A percentile compares a stretch with the other conserved stretches of the same genome.
These are phyloP conservation scores for Echites panduratus DNA, from an alignment of 257 asterid genomes.

Conservation along the genomic window DNA sequence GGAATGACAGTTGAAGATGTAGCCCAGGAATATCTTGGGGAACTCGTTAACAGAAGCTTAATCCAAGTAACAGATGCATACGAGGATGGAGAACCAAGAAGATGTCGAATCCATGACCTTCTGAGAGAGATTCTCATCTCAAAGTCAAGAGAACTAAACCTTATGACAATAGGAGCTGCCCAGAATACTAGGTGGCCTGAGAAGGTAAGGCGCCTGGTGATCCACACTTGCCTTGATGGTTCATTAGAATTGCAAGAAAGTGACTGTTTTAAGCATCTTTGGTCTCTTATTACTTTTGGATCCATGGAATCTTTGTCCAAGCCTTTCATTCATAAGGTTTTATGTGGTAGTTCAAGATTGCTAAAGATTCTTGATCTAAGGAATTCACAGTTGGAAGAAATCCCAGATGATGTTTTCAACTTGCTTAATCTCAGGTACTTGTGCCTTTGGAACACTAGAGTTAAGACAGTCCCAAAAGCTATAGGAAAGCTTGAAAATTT, in stretches of 20 bases:
- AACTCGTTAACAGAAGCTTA: slow-evolving; percentile 24
- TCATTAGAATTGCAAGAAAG: background rate
- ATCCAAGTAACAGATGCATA: slow-evolving; percentile 16
- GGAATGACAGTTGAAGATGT: slow-evolving; percentile 21
- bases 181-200: background rate
- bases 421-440: slow-evolving; percentile 11
- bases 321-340: background rate
- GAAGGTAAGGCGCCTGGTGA: slow-evolving; percentile 10
- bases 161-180: background rate
- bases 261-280: background rate
- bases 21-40: slow-evolving; percentile 22
- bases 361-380: slow-evolving; percentile 15
- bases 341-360: slow-evolving; percentile 1
- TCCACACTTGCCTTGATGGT: background rate
- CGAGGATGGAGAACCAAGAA: slow-evolving; percentile 1
- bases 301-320: background rate
- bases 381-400: slow-evolving; percentile 3
- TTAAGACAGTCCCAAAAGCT: slow-evolving; percentile 12
- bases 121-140: slow-evolving; percentile 7
- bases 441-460: background rate
- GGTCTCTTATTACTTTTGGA: slow-evolving; percentile 16
- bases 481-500: slow-evolving; percentile 12
- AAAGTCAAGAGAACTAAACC: background rate
- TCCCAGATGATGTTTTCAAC: slow-evolving; percentile 18
- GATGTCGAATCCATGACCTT: slow-evolving; percentile 24